phyloP scores from a whole-genome alignment of 1,284 basidiomycete genomes.

The Ganoderma sinense region DNA sequence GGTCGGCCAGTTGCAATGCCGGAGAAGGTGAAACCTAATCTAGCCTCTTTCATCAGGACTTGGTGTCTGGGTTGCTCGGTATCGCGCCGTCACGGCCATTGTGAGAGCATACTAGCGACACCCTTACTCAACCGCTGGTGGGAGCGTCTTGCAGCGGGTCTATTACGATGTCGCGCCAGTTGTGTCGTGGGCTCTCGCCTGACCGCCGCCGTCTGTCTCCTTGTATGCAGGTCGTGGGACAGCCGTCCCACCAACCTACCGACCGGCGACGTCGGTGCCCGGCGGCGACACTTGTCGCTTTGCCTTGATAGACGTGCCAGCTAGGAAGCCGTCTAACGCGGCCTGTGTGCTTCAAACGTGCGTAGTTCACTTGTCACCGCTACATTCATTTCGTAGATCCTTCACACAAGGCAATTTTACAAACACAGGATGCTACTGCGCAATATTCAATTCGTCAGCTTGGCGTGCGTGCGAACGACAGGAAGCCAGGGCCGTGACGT shows the following conservation, averaged over 20 bases:
- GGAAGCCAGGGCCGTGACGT: not conserved
- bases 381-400: not conserved
- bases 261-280: not conserved
- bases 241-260: not conserved
- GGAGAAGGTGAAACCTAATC: not conserved
- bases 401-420: not conserved
- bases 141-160: conserved; percentile 19
- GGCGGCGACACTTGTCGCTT: not conserved
- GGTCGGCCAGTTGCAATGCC: not conserved
- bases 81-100: conserved; percentile 44
- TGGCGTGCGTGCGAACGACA: not conserved
- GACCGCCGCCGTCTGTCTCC: conserved; percentile 33
- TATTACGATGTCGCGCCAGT: conserved; percentile 38
- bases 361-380: not conserved
- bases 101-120: conserved; percentile 47
- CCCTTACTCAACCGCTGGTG: not conserved
- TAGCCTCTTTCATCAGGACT: not conserved
- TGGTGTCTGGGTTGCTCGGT: conserved; percentile 31
- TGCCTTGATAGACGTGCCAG: not conserved
- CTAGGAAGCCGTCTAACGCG: not conserved
- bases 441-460: not conserved
- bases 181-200: conserved; percentile 38
- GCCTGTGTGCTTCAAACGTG: not conserved
- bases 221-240: conserved; percentile 7
- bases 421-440: not conserved